phyloP scores from a whole-genome alignment of 768 basidiomycete genomes.

The Suillus alpinus region DNA sequence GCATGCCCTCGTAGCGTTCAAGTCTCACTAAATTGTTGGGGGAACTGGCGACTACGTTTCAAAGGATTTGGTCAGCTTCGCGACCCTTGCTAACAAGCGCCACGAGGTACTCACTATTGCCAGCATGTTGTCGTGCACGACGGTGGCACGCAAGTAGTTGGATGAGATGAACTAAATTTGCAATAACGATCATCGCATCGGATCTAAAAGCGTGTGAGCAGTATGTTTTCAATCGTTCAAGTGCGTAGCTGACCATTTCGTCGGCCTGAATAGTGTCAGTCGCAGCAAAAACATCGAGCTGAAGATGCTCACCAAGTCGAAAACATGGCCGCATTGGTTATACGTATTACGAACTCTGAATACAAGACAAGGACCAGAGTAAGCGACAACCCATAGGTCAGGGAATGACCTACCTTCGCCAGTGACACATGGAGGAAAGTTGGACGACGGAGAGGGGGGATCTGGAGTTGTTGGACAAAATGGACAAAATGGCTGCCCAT shows the following conservation, averaged over 20 bases:
- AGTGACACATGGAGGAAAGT: conserved; percentile 57
- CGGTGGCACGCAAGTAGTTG: conserved; percentile 51
- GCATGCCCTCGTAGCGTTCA: conserved; percentile 7
- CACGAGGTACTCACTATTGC: conserved; percentile 61
- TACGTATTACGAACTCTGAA: conserved; percentile 65
- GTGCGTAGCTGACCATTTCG: conserved; percentile 45
- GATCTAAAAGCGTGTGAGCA: conserved; percentile 42
- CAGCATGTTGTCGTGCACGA: conserved; percentile 63
- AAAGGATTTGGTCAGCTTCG: conserved; percentile 21
- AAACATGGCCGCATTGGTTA: conserved; percentile 53
- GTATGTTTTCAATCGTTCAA: conserved; percentile 8
- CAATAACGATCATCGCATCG: conserved; percentile 63
- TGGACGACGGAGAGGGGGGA: conserved; percentile 21
- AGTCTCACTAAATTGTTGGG: conserved; percentile 63
- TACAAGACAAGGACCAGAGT: conserved; percentile 5
- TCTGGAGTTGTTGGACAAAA: conserved; percentile 4
- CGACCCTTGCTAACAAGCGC: conserved; percentile 10
- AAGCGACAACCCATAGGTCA: conserved; percentile 15
- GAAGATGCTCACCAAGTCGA: conserved; percentile 43
- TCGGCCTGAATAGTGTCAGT: conserved; percentile 46
- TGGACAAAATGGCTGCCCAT: conserved; percentile 8
- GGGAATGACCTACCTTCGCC: conserved; percentile 55
- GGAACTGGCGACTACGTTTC: conserved; percentile 59
- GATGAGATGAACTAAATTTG: conserved; percentile 70
- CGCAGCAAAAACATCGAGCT: conserved; percentile 2